These are phyloP conservation scores for Penicillium steckii DNA, from an alignment of 495 filamentous ascomycete species.

Conservation along the genomic window DNA sequence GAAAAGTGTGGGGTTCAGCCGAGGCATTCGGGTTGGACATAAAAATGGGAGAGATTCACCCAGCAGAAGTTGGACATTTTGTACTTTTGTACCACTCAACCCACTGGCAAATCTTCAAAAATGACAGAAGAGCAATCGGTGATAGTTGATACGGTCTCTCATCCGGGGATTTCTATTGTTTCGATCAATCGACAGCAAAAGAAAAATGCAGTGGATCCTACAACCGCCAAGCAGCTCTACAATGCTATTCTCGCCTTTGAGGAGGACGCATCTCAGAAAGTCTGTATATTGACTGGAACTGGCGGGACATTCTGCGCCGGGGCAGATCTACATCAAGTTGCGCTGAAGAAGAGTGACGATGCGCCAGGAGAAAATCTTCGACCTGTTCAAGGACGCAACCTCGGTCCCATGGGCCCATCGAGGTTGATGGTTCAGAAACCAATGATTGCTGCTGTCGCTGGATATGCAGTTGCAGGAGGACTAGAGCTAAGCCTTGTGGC, in stretches of 20 bases:
- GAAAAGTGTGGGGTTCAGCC: conserved; percentile 18
- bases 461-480: conserved; percentile 51
- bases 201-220: conserved; percentile 40
- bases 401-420: conserved; percentile 47
- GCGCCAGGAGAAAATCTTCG: conserved; percentile 12
- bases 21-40: conserved; percentile 3
- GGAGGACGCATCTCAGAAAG: conserved; percentile 40
- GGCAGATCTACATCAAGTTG: conserved; percentile 41
- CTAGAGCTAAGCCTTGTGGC: conserved; percentile 46
- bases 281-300: conserved; percentile 40
- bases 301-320: conserved; percentile 46
- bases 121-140: conserved; percentile 10
- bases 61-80: no score
- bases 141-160: conserved; percentile 11
- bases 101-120: no score
- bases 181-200: conserved; percentile 39
- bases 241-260: conserved; percentile 43
- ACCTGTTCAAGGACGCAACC: conserved; percentile 26
- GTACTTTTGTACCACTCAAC: no score
- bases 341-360: conserved; percentile 11
- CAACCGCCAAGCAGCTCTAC: conserved; percentile 38
- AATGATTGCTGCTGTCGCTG: conserved; percentile 42
- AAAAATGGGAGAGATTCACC: no score
- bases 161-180: conserved; percentile 42
- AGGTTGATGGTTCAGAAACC: conserved; percentile 39